Conservation (phyloP, 345 rosid genomes). For the Eucalyptus tenuipes region DNA sequence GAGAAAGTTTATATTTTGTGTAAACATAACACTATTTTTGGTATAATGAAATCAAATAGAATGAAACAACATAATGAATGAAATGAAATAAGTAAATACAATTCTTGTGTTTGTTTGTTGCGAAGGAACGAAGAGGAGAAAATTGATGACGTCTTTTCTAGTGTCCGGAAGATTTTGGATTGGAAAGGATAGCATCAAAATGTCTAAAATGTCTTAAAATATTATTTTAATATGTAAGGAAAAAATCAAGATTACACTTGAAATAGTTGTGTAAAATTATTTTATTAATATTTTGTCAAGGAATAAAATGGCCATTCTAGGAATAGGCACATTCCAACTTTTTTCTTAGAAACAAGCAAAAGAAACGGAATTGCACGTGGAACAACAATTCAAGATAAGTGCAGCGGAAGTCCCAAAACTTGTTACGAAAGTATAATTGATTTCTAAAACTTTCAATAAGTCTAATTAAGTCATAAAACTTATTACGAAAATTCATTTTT, state of each 20-base stretch:
- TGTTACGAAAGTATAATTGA: too few species aligned
- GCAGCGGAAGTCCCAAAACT: too few species aligned
- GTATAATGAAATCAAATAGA: neutral
- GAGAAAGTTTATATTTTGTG: neutral
- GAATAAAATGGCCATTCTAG: neutral
- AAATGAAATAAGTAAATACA: too few species aligned
- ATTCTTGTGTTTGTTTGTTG: neutral
- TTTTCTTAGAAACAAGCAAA: neutral
- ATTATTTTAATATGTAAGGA: too few species aligned
- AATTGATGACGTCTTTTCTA: neutral
- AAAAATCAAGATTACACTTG: neutral
- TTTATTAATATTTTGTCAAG: neutral
- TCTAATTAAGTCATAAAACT: too few species aligned
- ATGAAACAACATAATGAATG: neutral
- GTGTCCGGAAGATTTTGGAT: neutral
- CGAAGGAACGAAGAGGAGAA: neutral
- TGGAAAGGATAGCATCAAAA: neutral
- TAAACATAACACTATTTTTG: neutral
- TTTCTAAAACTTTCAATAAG: rapidly evolving
- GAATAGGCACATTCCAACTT: neutral
- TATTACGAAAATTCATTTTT: too few species aligned
- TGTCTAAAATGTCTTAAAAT: neutral
- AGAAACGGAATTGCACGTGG: neutral
- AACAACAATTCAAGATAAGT: too few species aligned
- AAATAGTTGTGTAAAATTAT: neutral